Evolutionary conservation across 345 rosid genomes (phyloP), one percentile per base, ranked within the genome.

Genomic region (Populus deltoides): DNA sequence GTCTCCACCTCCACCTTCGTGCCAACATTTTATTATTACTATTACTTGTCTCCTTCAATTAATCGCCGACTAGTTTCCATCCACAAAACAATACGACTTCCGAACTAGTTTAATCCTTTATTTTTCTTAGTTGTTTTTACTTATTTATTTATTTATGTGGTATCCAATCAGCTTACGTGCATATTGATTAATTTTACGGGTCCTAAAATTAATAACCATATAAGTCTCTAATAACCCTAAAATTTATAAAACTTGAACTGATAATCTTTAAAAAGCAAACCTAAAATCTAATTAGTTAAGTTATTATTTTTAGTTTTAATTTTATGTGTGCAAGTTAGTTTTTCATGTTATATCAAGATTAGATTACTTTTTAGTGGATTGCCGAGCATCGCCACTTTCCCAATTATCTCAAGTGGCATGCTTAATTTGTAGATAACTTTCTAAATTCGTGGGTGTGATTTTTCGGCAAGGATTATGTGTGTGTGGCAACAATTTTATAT

Each of bases 11-110:
- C 25, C 25, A 33, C 25, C 51, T 49, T 62, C 83, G 76, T 75
- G 85, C 82, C 81, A 11, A 12, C 65, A 20, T 1, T 62, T 63
- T 41, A 5, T 66, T 2, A 24, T 67, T 27, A 12, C 9, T 12
- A 11, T 45, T 12, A 11, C 2, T 13, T 12, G 51, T 45, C 51
- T 13, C 51, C 51, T 73, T 75, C 51, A 22, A 70, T 55, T 71
- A 80, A 74, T 81, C 83, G 83, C 83, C 86, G 84, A 73, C 79
- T 43, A 69, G 10, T 55, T 25, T 16, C 36, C 72, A 20, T 20
- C 61, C 22, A 55, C 61, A 55, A 20, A 55, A 55, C 61, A 55
- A 55, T 8, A 22, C 10, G 12, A 55, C 24, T 7, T 1, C 25
- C 1, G 8, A 22, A 55, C 62, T 55, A 22, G 25, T 8, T 55